phyloP scores from a whole-genome alignment of 1,284 basidiomycete genomes.

The Irpex sp. region DNA sequence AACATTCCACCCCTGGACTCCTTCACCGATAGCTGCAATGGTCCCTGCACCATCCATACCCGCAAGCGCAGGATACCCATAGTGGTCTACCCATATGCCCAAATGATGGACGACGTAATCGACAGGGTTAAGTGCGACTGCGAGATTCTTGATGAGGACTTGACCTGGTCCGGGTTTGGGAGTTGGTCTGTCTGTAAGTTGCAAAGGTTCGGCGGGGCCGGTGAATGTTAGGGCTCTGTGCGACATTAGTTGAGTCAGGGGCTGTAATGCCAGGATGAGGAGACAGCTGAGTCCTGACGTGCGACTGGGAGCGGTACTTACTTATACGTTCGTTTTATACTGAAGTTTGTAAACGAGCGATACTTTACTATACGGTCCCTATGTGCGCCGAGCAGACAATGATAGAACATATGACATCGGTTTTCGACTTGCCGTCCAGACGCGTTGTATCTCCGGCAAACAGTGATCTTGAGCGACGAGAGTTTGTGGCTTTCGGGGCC shows the following conservation, averaged over 20 bases:
- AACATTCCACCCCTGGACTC: neutral
- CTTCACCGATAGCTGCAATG: neutral
- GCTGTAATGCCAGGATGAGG: no score
- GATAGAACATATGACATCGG: no score
- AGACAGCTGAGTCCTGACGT: no score
- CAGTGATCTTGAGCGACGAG: no score
- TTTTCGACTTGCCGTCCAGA: no score
- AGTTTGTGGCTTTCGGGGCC: no score
- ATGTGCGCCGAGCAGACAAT: no score
- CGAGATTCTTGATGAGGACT: neutral
- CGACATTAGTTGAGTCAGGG: neutral
- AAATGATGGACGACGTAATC: neutral
- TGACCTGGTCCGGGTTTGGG: neutral
- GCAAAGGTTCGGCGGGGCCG: neutral
- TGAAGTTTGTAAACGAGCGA: no score
- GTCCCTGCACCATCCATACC: neutral
- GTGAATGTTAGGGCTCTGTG: neutral
- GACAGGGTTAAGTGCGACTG: neutral
- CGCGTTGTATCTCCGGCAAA: no score
- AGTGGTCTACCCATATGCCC: neutral
- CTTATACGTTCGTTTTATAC: no score
- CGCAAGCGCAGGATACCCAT: neutral
- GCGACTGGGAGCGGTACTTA: no score
- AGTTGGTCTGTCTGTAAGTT: neutral
- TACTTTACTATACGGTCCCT: no score